These are phyloP conservation scores for Chloranthus sessilifolius DNA, from an alignment of 164 flowering plant species.

Conservation along the genomic window DNA sequence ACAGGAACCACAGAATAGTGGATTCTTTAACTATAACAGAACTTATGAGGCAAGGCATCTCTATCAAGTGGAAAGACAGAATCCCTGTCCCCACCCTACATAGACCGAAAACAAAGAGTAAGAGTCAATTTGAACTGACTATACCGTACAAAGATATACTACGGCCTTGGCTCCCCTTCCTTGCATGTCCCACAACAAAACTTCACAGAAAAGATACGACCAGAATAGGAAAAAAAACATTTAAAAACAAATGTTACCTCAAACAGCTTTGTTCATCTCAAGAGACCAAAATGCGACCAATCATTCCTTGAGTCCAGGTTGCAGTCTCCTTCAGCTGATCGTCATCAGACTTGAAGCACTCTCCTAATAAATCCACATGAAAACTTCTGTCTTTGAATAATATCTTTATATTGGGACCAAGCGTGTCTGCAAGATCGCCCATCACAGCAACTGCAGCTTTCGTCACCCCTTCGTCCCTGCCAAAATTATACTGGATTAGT, in stretches of 20 bases:
- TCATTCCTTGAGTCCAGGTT: constrained; percentile 73
- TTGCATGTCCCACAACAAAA: constrained; percentile 5
- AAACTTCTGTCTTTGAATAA: constrained; percentile 39
- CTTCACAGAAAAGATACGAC: background rate
- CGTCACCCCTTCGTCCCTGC: constrained; percentile 72
- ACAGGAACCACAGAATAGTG: too few relatives aligned
- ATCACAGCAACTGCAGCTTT: constrained; percentile 77
- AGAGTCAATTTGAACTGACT: too few relatives aligned
- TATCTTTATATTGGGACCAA: constrained; percentile 50
- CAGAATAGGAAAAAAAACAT: background rate
- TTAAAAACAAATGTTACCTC: too few relatives aligned
- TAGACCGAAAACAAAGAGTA: background rate
- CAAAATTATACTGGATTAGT: constrained; percentile 5
- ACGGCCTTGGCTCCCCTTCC: background rate
- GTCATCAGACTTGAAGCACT: constrained; percentile 71
- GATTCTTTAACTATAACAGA: too few relatives aligned
- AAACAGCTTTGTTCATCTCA: constrained; percentile 24
- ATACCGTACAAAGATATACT: background rate
- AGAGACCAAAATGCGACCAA: constrained; percentile 54
- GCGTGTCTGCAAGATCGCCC: constrained; percentile 85
- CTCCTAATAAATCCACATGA: constrained; percentile 45
- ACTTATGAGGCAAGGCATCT: constrained; percentile 2
- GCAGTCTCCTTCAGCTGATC: constrained; percentile 80
- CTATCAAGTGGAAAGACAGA: background rate
- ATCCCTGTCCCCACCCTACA: background rate